phyloP scores from a whole-genome alignment of 768 basidiomycete species.

The Leccinellum rugosiceps region DNA sequence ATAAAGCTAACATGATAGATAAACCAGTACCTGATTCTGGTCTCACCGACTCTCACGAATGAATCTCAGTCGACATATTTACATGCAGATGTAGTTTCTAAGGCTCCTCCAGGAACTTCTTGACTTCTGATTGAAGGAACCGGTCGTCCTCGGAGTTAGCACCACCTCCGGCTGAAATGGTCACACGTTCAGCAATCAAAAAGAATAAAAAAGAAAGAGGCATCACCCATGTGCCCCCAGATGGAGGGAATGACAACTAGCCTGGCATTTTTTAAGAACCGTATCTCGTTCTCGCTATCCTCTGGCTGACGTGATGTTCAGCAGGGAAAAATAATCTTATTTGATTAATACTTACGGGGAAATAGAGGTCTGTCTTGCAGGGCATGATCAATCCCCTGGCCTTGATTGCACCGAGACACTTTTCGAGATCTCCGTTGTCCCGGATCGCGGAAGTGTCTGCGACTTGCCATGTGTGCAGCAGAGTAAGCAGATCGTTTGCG shows the following conservation, averaged over 20 bases:
- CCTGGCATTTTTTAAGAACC: conserved; percentile 39
- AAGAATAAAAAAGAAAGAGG: background rate
- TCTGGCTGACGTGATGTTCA: conserved; percentile 41
- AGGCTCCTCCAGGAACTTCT: conserved; percentile 41
- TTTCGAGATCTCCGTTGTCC: conserved; percentile 44
- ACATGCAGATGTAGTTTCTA: conserved; percentile 1
- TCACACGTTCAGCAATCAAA: background rate
- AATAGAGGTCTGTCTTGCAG: conserved; percentile 59
- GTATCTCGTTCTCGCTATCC: conserved; percentile 49
- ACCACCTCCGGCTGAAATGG: conserved; percentile 41
- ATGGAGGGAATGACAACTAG: conserved; percentile 51
- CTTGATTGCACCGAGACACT: conserved; percentile 41
- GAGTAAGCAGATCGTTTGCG: conserved; percentile 51
- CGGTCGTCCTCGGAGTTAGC: conserved; percentile 36
- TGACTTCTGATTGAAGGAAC: conserved; percentile 45
- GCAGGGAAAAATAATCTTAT: background rate
- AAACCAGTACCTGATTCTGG: background rate
- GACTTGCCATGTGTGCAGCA: conserved; percentile 49
- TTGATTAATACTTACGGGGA: conserved; percentile 42
- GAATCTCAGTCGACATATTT: background rate
- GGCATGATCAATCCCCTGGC: conserved; percentile 59
- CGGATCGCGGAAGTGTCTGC: conserved; percentile 50
- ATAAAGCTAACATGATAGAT: background rate
- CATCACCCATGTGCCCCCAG: conserved; percentile 55
- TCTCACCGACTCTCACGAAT: background rate